Conservation (phyloP, 345 rosid species). For the Linum usitatissimum region DNA sequence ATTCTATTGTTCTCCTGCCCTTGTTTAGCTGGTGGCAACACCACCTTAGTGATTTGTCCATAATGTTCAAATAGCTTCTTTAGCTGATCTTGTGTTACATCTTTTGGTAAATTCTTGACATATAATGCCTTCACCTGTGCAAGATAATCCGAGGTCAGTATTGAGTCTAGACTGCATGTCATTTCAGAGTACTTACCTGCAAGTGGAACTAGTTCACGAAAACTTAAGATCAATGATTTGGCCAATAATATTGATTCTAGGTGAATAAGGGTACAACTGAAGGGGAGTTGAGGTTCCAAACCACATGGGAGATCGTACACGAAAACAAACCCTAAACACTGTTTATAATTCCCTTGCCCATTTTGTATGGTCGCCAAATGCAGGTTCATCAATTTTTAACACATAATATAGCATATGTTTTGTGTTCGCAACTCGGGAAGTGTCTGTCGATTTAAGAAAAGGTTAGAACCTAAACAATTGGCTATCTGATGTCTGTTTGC, state of each 20-base stretch:
- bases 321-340: too few species aligned
- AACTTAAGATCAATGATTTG: not conserved
- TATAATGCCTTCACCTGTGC: slow-evolving; percentile 80
- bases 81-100: slow-evolving; percentile 60
- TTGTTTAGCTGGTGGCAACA: slow-evolving; percentile 74
- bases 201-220: not conserved
- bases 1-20: slow-evolving; percentile 80
- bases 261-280: not conserved
- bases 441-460: too few species aligned
- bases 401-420: too few species aligned
- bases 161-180: slow-evolving; percentile 8
- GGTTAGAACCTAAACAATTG: too few species aligned
- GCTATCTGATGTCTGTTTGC: too few species aligned
- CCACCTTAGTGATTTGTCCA: slow-evolving; percentile 73
- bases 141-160: slow-evolving; percentile 12
- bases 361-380: too few species aligned
- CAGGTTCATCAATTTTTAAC: too few species aligned
- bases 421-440: too few species aligned
- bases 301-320: too few species aligned
- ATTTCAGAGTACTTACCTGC: not conserved
- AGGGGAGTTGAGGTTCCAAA: too few species aligned
- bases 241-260: not conserved
- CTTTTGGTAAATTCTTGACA: slow-evolving; percentile 79
- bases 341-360: too few species aligned
- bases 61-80: slow-evolving; percentile 68